Evolutionary conservation across 192 early-diverging fungal species (phyloP).

Genomic region (Backusella parvicylindrica): DNA sequence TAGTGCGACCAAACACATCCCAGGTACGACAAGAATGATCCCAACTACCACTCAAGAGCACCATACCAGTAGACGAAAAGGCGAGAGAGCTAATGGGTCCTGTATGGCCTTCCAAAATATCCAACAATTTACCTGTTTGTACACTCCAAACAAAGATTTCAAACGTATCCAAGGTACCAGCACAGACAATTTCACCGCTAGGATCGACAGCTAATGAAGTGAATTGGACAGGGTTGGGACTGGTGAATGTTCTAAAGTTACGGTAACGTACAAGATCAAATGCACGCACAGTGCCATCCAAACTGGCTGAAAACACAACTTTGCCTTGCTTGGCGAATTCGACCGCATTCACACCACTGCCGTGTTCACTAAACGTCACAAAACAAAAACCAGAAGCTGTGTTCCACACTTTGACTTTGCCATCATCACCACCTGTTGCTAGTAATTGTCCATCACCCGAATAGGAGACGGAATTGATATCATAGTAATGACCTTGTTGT

Average conservation of each 20-base stretch:
- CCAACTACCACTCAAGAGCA: conserved; percentile 89
- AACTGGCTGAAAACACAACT: conserved; percentile 89
- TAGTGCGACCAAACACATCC: conserved; percentile 91
- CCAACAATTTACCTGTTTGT: conserved; percentile 96
- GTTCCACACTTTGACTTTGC: conserved; percentile 99
- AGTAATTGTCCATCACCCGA: conserved; percentile 91
- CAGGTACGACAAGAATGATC: conserved; percentile 86
- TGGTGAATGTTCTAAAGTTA: conserved; percentile 97
- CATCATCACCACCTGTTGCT: conserved; percentile 95
- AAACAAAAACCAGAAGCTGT: conserved; percentile 94
- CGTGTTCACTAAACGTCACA: conserved; percentile 95
- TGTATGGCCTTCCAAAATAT: conserved; percentile 90
- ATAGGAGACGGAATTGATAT: conserved; percentile 87
- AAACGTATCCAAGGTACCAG: conserved; percentile 90
- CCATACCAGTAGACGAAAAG: conserved; percentile 82
- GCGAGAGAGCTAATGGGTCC: conserved; percentile 83
- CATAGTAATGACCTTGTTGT: conserved; percentile 97
- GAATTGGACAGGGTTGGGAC: conserved; percentile 95
- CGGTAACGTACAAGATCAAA: conserved; percentile 97
- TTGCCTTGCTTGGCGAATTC: conserved; percentile 93
- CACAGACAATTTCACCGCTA: conserved; percentile 95
- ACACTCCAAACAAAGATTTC: conserved; percentile 99
- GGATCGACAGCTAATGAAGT: conserved; percentile 90
- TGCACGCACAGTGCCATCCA: conserved; percentile 98
- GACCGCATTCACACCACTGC: conserved; percentile 71